Evolutionary conservation across 2,329 filamentous ascomycete species (phyloP).

Genomic region (Hypoxylon sp.): DNA sequence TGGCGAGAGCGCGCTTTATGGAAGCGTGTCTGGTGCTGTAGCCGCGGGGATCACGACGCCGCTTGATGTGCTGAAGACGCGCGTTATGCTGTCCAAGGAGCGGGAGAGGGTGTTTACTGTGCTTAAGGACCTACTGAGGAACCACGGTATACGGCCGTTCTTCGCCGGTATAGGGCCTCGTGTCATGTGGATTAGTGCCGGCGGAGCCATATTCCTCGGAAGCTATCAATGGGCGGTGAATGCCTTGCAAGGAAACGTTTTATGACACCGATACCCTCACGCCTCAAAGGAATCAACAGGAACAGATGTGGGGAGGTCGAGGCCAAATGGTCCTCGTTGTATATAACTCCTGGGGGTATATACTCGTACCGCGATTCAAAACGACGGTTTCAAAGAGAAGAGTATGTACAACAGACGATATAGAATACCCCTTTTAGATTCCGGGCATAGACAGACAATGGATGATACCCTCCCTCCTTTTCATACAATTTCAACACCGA

Average conservation of each 20-base stretch:
- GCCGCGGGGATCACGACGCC: conserved; percentile 93
- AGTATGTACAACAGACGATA: conserved; percentile 43
- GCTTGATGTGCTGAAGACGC: conserved; percentile 95
- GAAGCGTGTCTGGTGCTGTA: conserved; percentile 85
- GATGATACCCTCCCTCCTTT: conserved; percentile 50
- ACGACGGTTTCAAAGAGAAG: conserved; percentile 18
- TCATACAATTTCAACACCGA: conserved; percentile 16
- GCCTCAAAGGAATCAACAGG: conserved; percentile 14
- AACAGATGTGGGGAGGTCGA: conserved; percentile 10
- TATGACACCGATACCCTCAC: conserved; percentile 23
- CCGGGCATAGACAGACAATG: conserved; percentile 46
- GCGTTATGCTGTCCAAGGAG: conserved; percentile 90
- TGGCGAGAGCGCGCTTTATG: conserved; percentile 86
- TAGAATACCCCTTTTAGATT: conserved; percentile 41
- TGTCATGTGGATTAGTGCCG: conserved; percentile 94
- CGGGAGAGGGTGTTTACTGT: conserved; percentile 72
- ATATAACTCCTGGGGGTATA: conserved; percentile 38
- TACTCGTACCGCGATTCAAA: conserved; percentile 24
- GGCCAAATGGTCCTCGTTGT: conserved; percentile 27
- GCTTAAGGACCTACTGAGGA: conserved; percentile 73
- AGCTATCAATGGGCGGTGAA: conserved; percentile 94
- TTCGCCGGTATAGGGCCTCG: conserved; percentile 85
- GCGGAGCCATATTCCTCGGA: conserved; percentile 93
- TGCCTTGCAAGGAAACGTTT: conserved; percentile 66
- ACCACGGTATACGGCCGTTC: conserved; percentile 77